A percentile compares a stretch with the other conserved stretches of the same genome.
These are phyloP conservation scores for Diospyros kaki DNA, from an alignment of 148 eudicot species.

Conservation along the genomic window DNA sequence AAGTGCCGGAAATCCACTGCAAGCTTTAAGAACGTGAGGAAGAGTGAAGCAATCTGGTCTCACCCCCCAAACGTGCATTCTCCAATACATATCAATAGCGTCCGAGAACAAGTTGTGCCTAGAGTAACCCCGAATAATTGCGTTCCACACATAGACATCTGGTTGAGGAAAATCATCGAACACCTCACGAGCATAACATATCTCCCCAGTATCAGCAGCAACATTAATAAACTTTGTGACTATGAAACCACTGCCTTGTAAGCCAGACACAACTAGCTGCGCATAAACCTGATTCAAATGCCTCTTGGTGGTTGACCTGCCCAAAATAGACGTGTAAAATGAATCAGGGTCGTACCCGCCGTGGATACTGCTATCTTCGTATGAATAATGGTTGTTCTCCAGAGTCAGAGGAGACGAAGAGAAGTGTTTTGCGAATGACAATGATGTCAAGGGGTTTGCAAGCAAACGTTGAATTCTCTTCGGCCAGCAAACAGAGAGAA, in stretches of 20 bases:
- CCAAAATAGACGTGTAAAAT: conserved; percentile 34
- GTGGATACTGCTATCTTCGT: conserved; percentile 1
- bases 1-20: conserved; percentile 25
- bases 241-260: conserved; percentile 40
- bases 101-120: conserved; percentile 29
- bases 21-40: conserved; percentile 54
- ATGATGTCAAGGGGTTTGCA: neutral
- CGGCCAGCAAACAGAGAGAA: no score
- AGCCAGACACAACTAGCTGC: conserved; percentile 29
- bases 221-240: conserved; percentile 46
- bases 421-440: neutral
- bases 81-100: conserved; percentile 32
- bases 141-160: conserved; percentile 55
- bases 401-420: conserved; percentile 18
- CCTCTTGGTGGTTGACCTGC: conserved; percentile 21
- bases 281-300: conserved; percentile 49
- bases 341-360: conserved; percentile 20
- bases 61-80: conserved; percentile 43
- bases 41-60: conserved; percentile 49
- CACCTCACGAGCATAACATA: conserved; percentile 47
- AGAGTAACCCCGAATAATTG: conserved; percentile 48
- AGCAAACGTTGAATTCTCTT: neutral
- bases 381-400: neutral
- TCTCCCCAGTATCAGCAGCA: conserved; percentile 27
- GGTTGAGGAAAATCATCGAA: conserved; percentile 59